Conservation (phyloP, 1,284 basidiomycete species). For the Trichosporon asahii region DNA sequence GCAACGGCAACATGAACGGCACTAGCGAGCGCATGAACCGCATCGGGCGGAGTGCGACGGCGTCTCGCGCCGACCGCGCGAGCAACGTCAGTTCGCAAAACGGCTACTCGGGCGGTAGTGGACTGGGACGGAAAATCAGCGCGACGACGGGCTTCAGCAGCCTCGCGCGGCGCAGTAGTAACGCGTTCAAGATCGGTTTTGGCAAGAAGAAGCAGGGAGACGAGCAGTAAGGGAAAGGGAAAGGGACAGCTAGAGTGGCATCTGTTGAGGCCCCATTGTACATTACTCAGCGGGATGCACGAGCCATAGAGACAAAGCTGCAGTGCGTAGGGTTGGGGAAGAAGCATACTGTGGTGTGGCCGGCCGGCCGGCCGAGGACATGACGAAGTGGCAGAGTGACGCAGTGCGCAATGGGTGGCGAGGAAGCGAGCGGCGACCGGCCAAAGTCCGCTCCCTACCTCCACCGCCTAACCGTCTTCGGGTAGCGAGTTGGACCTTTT, state of each 20-base stretch:
- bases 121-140: slow-evolving; percentile 19
- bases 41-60: slow-evolving; percentile 7
- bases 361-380: not conserved
- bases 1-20: not conserved
- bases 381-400: not conserved
- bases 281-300: slow-evolving; percentile 7
- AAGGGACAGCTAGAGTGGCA: not conserved
- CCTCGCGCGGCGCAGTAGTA: slow-evolving; percentile 40
- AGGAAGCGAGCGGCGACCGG: not conserved
- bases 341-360: not conserved
- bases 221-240: slow-evolving; percentile 22
- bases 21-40: not conserved
- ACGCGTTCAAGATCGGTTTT: slow-evolving; percentile 45
- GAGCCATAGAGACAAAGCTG: slow-evolving; percentile 1
- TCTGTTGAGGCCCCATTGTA: not conserved
- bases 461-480: not conserved
- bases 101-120: slow-evolving; percentile 16
- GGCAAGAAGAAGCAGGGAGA: slow-evolving; percentile 41
- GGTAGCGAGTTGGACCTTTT: not conserved
- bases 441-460: not conserved
- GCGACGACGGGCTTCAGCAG: slow-evolving; percentile 29
- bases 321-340: not conserved
- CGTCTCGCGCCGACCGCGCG: not conserved
- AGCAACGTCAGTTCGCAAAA: slow-evolving; percentile 8
- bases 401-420: not conserved